Percentiles rank a stretch among this genome's conserved stretches.
Evolutionary conservation across 1,284 basidiomycete species (phyloP).

Genomic region (Sanghuangporus weigelae): DNA sequence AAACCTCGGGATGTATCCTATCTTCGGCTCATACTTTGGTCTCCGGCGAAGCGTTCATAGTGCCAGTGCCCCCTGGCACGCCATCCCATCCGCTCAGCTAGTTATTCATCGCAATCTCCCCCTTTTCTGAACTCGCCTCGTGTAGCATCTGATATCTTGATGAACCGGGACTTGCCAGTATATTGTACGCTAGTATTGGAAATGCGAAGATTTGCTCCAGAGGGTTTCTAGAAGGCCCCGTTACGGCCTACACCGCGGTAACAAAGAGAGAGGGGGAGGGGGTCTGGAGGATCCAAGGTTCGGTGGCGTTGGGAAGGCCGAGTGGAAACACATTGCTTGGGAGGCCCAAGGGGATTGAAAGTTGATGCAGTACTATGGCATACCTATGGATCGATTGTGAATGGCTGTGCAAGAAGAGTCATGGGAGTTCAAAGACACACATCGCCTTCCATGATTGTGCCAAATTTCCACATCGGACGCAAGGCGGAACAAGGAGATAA

Average conservation of each 20-base stretch:
- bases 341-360: neutral
- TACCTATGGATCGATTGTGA: neutral
- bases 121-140: neutral
- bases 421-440: neutral
- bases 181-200: neutral
- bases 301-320: neutral
- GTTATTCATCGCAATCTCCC: neutral
- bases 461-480: neutral
- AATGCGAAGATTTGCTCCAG: neutral
- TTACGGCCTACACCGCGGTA: neutral
- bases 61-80: neutral
- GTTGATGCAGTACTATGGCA: too few relatives aligned
- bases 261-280: neutral
- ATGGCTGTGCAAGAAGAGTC: neutral
- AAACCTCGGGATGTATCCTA: neutral
- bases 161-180: neutral
- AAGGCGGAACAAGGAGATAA: conserved; percentile 6
- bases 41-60: neutral
- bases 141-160: neutral
- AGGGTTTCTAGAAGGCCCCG: neutral
- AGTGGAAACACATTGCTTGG: neutral
- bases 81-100: neutral
- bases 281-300: neutral
- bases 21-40: conserved; percentile 4
- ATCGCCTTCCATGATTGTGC: neutral